Evolutionary conservation across 768 basidiomycete species (phyloP).

Genomic region (Porphyrellus cyaneotinctus): DNA sequence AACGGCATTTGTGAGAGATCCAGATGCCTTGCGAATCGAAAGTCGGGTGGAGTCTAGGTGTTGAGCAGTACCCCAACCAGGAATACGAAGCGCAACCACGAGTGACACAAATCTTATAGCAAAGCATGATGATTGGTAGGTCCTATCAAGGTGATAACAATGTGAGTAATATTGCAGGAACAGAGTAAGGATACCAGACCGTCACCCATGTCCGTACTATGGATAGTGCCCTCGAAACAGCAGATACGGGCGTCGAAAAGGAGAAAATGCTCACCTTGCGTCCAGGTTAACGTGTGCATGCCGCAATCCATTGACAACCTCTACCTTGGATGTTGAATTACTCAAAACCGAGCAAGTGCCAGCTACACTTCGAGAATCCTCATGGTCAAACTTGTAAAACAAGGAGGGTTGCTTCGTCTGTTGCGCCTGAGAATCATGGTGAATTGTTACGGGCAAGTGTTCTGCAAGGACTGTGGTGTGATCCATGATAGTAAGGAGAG

Average conservation of each 20-base stretch:
- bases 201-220: constrained; percentile 30
- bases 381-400: constrained; percentile 6
- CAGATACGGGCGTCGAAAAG: constrained; percentile 13
- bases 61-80: constrained; percentile 51
- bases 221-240: constrained; percentile 31
- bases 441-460: background rate
- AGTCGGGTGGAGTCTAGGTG: constrained; percentile 46
- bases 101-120: constrained; percentile 52
- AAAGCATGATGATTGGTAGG: constrained; percentile 60
- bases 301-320: constrained; percentile 55
- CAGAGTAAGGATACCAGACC: constrained; percentile 32
- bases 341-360: constrained; percentile 34
- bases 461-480: constrained; percentile 13
- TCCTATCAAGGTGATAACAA: constrained; percentile 39
- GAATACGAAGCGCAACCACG: constrained; percentile 50
- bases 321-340: constrained; percentile 38
- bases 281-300: constrained; percentile 56
- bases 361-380: constrained; percentile 25
- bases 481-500: constrained; percentile 8
- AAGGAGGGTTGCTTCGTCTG: constrained; percentile 1
- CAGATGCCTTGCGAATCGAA: constrained; percentile 77
- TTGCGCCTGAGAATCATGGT: constrained; percentile 3
- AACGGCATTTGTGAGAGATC: constrained; percentile 92
- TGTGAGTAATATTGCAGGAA: constrained; percentile 16
- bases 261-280: constrained; percentile 58